Conservation (phyloP, 192 early-diverging fungal species). For the Phlyctochytrium arcticum region DNA sequence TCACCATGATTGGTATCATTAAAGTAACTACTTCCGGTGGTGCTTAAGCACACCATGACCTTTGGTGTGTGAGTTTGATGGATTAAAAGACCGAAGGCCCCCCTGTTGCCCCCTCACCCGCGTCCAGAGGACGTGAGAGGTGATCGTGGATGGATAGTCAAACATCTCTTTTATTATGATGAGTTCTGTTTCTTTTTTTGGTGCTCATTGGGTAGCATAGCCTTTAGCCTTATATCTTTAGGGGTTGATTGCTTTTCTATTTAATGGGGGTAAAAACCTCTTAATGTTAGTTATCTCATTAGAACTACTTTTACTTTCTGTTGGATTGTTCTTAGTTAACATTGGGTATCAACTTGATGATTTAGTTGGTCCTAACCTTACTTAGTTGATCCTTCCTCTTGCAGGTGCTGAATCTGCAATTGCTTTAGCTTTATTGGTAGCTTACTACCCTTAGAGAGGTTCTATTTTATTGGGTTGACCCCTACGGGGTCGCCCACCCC, state of each 20-base stretch:
- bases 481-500: too few species aligned
- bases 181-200: constrained; percentile 1
- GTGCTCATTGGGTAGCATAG: too few species aligned
- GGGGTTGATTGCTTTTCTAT: constrained; percentile 6
- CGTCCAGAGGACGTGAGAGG: too few species aligned
- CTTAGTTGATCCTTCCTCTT: background rate
- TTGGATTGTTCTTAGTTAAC: constrained; percentile 9
- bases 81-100: too few species aligned
- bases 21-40: constrained; percentile 2
- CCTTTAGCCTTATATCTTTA: constrained; percentile 4
- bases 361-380: background rate
- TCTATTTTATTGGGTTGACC: background rate
- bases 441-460: background rate
- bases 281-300: constrained; percentile 8
- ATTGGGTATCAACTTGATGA: constrained; percentile 4
- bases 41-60: too few species aligned
- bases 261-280: constrained; percentile 8
- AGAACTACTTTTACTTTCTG: constrained; percentile 9
- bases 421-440: constrained; percentile 1
- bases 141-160: constrained; percentile 6
- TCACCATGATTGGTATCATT: constrained; percentile 33
- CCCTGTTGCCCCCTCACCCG: too few species aligned
- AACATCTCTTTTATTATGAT: background rate
- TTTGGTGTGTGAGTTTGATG: too few species aligned
- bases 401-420: constrained; percentile 1